A percentile compares a stretch with the other conserved stretches of the same genome.
phyloP scores from a whole-genome alignment of 768 basidiomycete genomes.

The Naganishia kalamii region DNA sequence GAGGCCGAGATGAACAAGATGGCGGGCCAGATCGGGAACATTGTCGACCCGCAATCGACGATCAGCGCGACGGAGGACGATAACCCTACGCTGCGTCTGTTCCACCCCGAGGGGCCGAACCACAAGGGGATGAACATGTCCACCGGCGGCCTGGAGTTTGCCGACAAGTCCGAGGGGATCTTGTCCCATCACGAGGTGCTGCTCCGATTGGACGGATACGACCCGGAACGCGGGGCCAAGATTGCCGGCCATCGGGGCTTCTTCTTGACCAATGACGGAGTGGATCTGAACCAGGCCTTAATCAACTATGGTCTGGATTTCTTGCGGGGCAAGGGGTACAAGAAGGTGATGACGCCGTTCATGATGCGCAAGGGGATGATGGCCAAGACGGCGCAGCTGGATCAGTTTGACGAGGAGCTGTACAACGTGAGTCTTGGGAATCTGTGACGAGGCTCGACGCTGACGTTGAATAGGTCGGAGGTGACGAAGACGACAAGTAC shows the following conservation, averaged over 20 bases:
- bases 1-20: conserved; percentile 72
- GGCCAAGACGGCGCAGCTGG: conserved; percentile 94
- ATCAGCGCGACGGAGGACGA: conserved; percentile 63
- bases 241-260: conserved; percentile 92
- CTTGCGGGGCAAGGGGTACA: conserved; percentile 71
- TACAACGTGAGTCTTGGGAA: conserved; percentile 64
- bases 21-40: conserved; percentile 79
- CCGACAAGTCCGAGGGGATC: conserved; percentile 62
- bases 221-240: conserved; percentile 86
- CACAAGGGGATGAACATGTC: conserved; percentile 51
- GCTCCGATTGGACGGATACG: conserved; percentile 86
- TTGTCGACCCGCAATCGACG: conserved; percentile 60
- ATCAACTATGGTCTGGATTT: conserved; percentile 93
- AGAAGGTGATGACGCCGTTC: conserved; percentile 93
- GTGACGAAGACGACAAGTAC: conserved; percentile 90
- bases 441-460: neutral
- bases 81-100: conserved; percentile 71
- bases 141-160: conserved; percentile 47
- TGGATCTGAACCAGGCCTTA: conserved; percentile 94
- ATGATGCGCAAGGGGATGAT: conserved; percentile 98
- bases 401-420: conserved; percentile 96
- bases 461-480: conserved; percentile 59
- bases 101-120: conserved; percentile 73
- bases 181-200: conserved; percentile 98
- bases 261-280: conserved; percentile 89